Evolutionary conservation across 2,329 filamentous ascomycete genomes (phyloP).

Genomic region (Alternaria sp.): DNA sequence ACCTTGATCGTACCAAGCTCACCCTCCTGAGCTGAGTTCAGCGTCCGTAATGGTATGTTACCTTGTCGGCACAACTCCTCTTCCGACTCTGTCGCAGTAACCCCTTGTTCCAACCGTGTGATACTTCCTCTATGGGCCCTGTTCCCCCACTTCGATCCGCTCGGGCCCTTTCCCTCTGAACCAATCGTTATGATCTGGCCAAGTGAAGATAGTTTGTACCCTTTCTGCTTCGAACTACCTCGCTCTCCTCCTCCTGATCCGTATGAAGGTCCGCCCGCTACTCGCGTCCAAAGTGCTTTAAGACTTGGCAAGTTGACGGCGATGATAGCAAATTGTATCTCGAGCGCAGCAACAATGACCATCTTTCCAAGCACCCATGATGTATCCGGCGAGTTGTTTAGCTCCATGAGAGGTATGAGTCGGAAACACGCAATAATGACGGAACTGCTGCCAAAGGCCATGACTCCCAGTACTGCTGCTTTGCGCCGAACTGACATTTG

Average conservation of each 20-base stretch:
- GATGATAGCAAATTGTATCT: slow-evolving; percentile 45
- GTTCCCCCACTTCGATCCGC: background rate
- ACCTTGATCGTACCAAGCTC: background rate
- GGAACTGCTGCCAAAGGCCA: slow-evolving; percentile 39
- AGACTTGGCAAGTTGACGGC: slow-evolving; percentile 45
- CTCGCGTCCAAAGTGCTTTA: slow-evolving; percentile 40
- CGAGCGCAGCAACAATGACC: slow-evolving; percentile 42
- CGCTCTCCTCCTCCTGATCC: background rate
- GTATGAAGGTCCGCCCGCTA: background rate
- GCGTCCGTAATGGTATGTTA: background rate
- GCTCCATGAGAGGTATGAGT: slow-evolving; percentile 30
- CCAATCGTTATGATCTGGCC: background rate
- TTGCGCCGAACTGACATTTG: slow-evolving; percentile 33
- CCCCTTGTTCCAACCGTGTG: slow-evolving; percentile 2
- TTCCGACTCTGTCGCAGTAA: background rate
- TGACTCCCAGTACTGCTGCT: slow-evolving; percentile 29
- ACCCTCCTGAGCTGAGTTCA: background rate
- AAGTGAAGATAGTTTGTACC: background rate
- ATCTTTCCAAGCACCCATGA: slow-evolving; percentile 44
- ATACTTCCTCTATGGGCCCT: background rate
- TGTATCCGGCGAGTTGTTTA: slow-evolving; percentile 35
- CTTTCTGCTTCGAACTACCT: background rate
- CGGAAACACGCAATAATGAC: slow-evolving; percentile 33
- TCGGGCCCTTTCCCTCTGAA: background rate
- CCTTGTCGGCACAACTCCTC: slow-evolving; percentile 1